Conservation (phyloP, 805 yeast species). For the Candida saitoana region DNA sequence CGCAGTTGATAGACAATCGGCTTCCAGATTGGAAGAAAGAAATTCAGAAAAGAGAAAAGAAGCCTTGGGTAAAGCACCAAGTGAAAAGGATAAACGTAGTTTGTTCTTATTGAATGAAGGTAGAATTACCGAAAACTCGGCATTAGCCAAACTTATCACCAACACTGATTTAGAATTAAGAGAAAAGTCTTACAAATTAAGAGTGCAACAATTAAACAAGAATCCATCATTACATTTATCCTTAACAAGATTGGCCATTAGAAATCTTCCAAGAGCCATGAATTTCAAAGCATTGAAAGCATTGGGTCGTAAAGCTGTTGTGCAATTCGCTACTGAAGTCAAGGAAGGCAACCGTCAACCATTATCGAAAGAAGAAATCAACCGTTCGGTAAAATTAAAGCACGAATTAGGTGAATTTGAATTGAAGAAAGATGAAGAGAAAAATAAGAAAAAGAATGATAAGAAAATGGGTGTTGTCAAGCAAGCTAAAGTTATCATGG, state of each 20-base stretch:
- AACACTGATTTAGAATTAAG: conserved; percentile 78
- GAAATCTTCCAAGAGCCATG: conserved; percentile 93
- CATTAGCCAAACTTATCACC: conserved; percentile 65
- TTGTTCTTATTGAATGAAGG: conserved; percentile 90
- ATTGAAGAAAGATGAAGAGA: conserved; percentile 32
- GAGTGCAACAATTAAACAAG: conserved; percentile 85
- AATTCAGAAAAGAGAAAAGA: conserved; percentile 72
- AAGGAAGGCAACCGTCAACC: conserved; percentile 72
- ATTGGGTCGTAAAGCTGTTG: conserved; percentile 90
- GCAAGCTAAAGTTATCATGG: conserved; percentile 91
- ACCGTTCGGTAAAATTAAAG: conserved; percentile 72
- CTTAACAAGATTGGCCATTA: conserved; percentile 89
- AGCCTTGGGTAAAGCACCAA: conserved; percentile 73
- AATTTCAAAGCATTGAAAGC: conserved; percentile 84
- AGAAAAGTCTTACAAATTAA: conserved; percentile 77
- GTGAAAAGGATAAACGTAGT: conserved; percentile 79
- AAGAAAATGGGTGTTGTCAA: conserved; percentile 86
- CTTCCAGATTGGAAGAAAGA: conserved; percentile 66
- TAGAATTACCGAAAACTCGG: conserved; percentile 75
- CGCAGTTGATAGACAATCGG: conserved; percentile 84
- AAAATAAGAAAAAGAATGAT: conserved; percentile 45
- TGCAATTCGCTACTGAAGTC: conserved; percentile 89
- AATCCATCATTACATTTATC: conserved; percentile 90
- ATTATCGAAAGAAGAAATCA: conserved; percentile 81
- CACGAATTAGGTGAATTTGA: conserved; percentile 26